A percentile compares a stretch with the other conserved stretches of the same genome.
These are phyloP conservation scores for Sophora flavescens DNA, from an alignment of 306 rosid genomes.

Conservation along the genomic window DNA sequence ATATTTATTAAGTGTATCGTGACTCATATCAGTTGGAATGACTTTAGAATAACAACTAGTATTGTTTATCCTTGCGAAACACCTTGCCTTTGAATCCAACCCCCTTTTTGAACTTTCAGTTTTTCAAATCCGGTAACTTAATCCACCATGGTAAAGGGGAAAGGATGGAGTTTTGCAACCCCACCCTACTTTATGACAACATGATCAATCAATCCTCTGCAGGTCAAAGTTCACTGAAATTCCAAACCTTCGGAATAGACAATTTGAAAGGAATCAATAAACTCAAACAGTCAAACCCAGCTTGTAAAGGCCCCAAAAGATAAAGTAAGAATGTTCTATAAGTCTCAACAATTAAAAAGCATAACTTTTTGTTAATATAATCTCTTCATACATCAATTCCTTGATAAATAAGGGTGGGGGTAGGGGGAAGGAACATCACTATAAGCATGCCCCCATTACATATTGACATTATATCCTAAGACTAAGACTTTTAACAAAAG, in stretches of 20 bases:
- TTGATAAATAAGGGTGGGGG: not conserved
- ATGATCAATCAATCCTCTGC: not conserved
- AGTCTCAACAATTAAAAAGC: constrained; percentile 29
- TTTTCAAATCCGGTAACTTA: not conserved
- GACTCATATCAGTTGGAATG: no score
- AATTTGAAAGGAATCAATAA: not conserved
- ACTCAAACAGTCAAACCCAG: constrained; percentile 5
- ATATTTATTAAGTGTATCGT: no score
- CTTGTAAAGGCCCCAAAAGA: not conserved
- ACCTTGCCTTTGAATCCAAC: not conserved
- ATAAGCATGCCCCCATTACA: not conserved
- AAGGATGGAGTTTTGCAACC: constrained; percentile 9
- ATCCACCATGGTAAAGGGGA: not conserved
- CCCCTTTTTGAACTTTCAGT: not conserved
- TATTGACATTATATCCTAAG: constrained; percentile 3
- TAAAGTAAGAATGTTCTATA: not conserved
- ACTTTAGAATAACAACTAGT: no score
- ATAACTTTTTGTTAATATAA: not conserved
- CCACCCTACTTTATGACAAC: constrained; percentile 5
- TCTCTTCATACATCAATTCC: constrained; percentile 25
- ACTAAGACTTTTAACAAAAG: constrained; percentile 43
- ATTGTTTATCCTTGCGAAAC: no score
- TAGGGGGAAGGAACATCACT: not conserved
- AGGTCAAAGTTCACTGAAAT: constrained; percentile 7
- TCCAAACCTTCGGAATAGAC: constrained; percentile 1